phyloP scores from a whole-genome alignment of 78 protist genomes.

The Polysphondylium violaceum region DNA sequence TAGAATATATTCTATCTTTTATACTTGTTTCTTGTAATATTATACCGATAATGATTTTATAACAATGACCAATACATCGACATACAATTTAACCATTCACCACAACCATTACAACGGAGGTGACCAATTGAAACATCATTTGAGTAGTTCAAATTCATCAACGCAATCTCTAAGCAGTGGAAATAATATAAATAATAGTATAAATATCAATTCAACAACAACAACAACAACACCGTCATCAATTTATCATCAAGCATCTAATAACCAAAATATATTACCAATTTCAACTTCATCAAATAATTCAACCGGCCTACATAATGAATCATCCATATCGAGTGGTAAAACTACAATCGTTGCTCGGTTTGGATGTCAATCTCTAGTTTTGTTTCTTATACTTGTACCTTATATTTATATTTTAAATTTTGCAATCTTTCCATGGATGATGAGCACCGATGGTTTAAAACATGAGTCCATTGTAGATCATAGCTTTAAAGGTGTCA shows the following conservation, averaged over 20 bases:
- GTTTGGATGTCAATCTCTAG: slow-evolving; percentile 54
- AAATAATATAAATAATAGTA: not conserved
- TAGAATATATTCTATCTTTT: no score
- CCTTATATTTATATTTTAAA: slow-evolving; percentile 61
- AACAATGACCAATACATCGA: no score
- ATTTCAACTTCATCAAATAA: not conserved
- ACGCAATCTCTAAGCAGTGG: no score
- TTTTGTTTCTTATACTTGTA: slow-evolving; percentile 30
- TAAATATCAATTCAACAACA: not conserved
- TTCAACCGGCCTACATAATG: not conserved
- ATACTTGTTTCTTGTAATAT: no score
- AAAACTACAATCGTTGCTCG: slow-evolving; percentile 14
- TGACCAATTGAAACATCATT: no score
- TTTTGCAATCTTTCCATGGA: slow-evolving; percentile 63
- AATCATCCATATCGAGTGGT: not conserved
- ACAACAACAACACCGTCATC: not conserved
- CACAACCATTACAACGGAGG: no score
- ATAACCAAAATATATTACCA: no score
- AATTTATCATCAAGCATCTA: no score
- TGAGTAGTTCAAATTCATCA: no score
- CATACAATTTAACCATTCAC: no score
- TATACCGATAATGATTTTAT: no score
- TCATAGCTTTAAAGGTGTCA: not conserved
- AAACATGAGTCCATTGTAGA: no score
- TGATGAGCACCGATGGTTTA: not conserved